A percentile compares a stretch with the other conserved stretches of the same genome.
Conservation (phyloP, 2,329 filamentous ascomycete genomes). For the Plectosphaerella sp. region DNA sequence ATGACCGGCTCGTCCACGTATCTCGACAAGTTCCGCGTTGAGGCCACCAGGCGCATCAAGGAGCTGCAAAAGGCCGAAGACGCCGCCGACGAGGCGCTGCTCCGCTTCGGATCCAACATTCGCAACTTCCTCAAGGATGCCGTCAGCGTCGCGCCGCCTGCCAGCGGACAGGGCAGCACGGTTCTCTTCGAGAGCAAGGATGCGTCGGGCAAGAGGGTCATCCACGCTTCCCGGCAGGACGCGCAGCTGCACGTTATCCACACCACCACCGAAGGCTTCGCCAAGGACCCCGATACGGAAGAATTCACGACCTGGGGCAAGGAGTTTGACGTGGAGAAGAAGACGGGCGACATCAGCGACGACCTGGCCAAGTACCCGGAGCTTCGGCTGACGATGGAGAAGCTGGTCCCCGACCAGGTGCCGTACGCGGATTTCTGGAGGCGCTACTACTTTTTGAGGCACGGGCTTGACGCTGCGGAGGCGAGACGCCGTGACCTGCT, state of each 20-base stretch:
- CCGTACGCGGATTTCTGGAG: constrained; percentile 89
- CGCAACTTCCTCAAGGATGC: constrained; percentile 87
- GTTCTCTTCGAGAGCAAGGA: constrained; percentile 95
- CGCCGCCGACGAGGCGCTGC: constrained; percentile 88
- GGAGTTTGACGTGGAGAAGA: constrained; percentile 74
- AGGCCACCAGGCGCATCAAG: constrained; percentile 79
- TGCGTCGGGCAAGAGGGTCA: constrained; percentile 82
- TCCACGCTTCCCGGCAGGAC: constrained; percentile 91
- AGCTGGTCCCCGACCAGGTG: constrained; percentile 88
- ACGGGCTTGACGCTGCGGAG: constrained; percentile 92
- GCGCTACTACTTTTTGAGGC: constrained; percentile 90
- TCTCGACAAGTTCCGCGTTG: constrained; percentile 68
- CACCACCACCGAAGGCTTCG: constrained; percentile 75
- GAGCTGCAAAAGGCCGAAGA: constrained; percentile 92
- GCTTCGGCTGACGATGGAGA: constrained; percentile 86
- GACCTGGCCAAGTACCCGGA: constrained; percentile 87
- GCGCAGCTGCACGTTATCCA: constrained; percentile 96
- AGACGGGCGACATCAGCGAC: constrained; percentile 76
- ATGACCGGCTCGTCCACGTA: constrained; percentile 53
- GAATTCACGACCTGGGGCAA: constrained; percentile 72
- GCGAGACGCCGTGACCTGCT: constrained; percentile 81
- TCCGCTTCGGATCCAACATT: constrained; percentile 87
- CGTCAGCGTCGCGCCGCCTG: constrained; percentile 77
- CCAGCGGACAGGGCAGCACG: constrained; percentile 45
- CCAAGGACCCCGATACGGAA: constrained; percentile 70